A percentile compares a stretch with the other conserved stretches of the same genome.
Conservation (phyloP, 208 protist species). For the Vickermania spadyakhi region DNA sequence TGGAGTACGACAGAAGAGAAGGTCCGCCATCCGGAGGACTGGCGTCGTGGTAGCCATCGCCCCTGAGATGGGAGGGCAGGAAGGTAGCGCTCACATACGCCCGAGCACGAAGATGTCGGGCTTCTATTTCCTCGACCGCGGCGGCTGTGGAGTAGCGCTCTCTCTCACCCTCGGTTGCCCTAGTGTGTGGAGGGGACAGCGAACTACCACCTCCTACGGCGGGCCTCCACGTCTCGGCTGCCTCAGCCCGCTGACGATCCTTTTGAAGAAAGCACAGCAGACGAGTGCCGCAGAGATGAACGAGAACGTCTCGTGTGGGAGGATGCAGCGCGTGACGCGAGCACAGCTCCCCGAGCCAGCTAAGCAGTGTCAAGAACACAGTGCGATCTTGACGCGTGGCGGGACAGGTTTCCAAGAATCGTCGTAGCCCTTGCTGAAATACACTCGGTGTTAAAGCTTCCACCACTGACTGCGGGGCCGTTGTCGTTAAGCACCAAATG, state of each 20-base stretch:
- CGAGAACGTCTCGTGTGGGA: conserved; percentile 18
- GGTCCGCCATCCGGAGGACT: not conserved
- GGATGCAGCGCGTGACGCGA: conserved; percentile 9
- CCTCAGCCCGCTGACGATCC: conserved; percentile 14
- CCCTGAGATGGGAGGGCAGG: not conserved
- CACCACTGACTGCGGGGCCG: conserved; percentile 21
- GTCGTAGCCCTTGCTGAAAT: conserved; percentile 25
- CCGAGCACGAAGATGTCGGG: not conserved
- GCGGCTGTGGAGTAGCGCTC: conserved; percentile 1
- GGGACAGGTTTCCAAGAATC: conserved; percentile 43
- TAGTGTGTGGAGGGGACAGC: no score
- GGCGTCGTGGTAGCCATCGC: not conserved
- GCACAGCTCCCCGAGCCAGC: conserved; percentile 54
- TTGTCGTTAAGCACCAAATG: conserved; percentile 64
- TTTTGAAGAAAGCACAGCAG: conserved; percentile 33
- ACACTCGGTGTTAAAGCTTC: conserved; percentile 16
- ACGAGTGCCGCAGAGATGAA: conserved; percentile 15
- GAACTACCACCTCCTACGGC: not conserved
- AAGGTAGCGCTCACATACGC: not conserved
- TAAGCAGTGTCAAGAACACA: conserved; percentile 53
- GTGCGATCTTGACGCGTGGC: conserved; percentile 51
- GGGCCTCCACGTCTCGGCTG: not conserved
- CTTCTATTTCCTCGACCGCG: not conserved
- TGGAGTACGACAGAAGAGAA: not conserved
- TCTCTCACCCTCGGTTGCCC: no score